Evolutionary conservation across 1,139 yeast species (phyloP), one percentile per base, ranked within the genome.

Genomic region (Lodderomyces beijingensis): DNA sequence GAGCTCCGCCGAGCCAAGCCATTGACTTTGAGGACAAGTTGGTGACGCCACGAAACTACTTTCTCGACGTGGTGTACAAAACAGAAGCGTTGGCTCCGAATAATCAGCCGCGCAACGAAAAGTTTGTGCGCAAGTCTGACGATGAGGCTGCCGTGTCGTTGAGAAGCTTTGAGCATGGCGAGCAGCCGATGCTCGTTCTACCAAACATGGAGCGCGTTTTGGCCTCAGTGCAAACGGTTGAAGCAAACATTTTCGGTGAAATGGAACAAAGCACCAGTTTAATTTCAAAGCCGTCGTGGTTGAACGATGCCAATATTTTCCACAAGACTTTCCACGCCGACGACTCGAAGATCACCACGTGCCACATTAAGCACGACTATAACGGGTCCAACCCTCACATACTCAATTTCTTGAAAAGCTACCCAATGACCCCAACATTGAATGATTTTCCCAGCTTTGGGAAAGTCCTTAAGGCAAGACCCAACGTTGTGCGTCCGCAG

Each of bases 371-470:
- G 28, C 79, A 79, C 47, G 79, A 82, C 41, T 85, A 83, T 48
- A 62, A 59, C 1, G 96, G 95, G 0, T 56, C 62, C 26, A 82
- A 83, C 44, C 80, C 81, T 1, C 77, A 72, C 39, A 75, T 88
- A 23, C 52, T 74, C 37, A 69, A 70, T 31, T 79, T 74, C 47
- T 62, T 88, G 36, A 63, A 65, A 8, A 67, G 64, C 10, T 63
- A 79, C 24, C 63, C 65, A 13, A 67, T 79, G 37, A 77, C 70
- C 21, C 84, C 88, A 1, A 58, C 71, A 1, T 50, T 81, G 29
- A 68, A 69, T 23, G 79, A 79, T 36, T 81, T 79, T 41, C 57
- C 70, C n/a, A 93, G 84, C 44, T 85, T 86, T 65, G 93, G 93
- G 2, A 38, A 30, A 18, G 12, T 32, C 39, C 40, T 7, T 25